Base-by-base conservation (phyloP, 1,284 basidiomycete species). In the Cryptococcus sp. region DNA sequence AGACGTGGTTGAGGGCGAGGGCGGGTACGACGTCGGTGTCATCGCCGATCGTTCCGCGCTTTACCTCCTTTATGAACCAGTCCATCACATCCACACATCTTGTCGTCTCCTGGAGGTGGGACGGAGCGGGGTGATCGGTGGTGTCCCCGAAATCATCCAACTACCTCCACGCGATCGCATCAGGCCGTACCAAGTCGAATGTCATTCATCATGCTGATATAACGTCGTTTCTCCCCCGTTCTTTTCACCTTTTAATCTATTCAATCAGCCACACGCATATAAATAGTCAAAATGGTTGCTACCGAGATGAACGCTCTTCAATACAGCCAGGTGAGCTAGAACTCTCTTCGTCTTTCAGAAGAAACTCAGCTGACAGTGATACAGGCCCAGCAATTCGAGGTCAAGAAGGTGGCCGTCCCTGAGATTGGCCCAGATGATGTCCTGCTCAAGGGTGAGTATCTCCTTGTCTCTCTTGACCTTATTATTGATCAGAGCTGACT, bases 341-440 rank as follows among this genome's bases (percentile, higher is more conserved):
- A 37, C 23, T 10, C 17, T 7, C 54, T 46, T 46, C 43, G 20
- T 19, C 44, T 29, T 26, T 44, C 23, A n/a, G 17, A 11, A 34
- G 10, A 25, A 3, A n/a, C 34, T 16, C 17, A 17, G n/a, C 40
- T 46, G 23, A 19, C 44, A 39, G 37, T 6, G 29, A 10, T 20
- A 25, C 60, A 88, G 87, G 83, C 87, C 55, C 80, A 81, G 59
- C 78, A 87, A 55, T 86, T 89, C 59, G 82, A 83, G 54, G 81
- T 89, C 63, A 83, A 83, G 61, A 77, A 82, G 29, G 83, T 86
- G 1, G 83, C 86, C 16, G 82, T 89, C 46, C 87, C 88, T 6
- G 67, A 83, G 64, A 81, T 85, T 53, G 79, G 78, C 52, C 84
- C 86, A 59, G 83, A 87, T 61, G 86, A 89, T 61, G 82, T 89